Base-by-base conservation (phyloP, 164 flowering plant species). In the Piper betle region DNA sequence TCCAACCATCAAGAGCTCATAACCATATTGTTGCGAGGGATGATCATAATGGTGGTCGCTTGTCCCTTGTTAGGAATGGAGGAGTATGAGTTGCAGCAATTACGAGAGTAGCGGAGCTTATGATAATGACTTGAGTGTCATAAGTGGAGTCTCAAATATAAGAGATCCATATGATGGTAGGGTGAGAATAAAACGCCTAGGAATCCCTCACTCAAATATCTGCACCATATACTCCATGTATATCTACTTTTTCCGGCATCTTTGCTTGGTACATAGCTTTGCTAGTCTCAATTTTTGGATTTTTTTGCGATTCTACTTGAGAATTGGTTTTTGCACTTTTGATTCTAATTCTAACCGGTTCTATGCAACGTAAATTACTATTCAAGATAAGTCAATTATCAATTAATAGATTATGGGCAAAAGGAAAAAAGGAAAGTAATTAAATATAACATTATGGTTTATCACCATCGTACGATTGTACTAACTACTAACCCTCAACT, bases 191-290 rank as follows among this genome's bases (percentile, higher is more conserved):
- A 73, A 79, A 40, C 77, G 86, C 13, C 79, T 80, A 0, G 94
- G 90, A 57, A 78, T 84, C 65, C 94, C 94, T 62, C 94, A 86
- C 70, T 79, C 94, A 48, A 82, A 84, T 39, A 81, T 84, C 40
- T 86, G 94, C 73, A 75, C 88, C 62, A 57, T 82, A 15, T 84
- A 88, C 68, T 69, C 67, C 48, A 69, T 69, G 48, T 81, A 81
- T 57, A 69, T 80, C 65, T 82, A 84, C 57, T 62, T 86, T 17
- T 86, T 81, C 57, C 79, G 84, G 4, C 79, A 80, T 57, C 84
- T 86, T 33, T 84, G 93, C 75, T 72, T 84, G 79, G 88, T 84
- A 68, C 37, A 57, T 33, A 15, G n/a, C 10, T 0, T 13, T 20
- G n/a, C n/a, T n/a, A n/a, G n/a, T n/a, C n/a, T n/a, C n/a, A n/a